Base-by-base conservation (phyloP, 768 basidiomycete species). In the Lentinula guzmanii region DNA sequence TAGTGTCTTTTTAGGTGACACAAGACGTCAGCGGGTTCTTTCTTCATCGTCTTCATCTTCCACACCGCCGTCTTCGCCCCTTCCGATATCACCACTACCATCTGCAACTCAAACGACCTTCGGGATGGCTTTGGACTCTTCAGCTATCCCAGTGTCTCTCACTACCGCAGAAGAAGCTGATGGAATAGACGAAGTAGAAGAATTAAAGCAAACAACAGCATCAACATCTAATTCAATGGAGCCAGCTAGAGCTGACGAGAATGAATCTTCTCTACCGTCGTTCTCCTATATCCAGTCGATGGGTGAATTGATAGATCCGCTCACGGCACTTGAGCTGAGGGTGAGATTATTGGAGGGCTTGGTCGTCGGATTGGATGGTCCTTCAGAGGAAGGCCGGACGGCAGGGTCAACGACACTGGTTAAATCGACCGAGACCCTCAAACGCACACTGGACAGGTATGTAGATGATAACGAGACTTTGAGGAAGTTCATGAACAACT, bases 271-370 rank as follows among this genome's bases (percentile, higher is more conserved):
- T 55, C 8, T 35, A 8, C 63, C 42, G 43, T 34, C 37, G 1
- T 43, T 39, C 2, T 51, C 39, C 39, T 33, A 37, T 13, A 55
- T 61, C 42, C 62, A 60, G n/a, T 63, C 43, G 16, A 1, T 46
- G 33, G 34, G 64, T 54, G 31, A 56, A 37, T 68, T 76, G 24
- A 86, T 93, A 50, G 83, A 88, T 37, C 87, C 92, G 4, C 72
- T 72, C 0, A 75, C 90, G 13, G 87, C 92, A 2, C 74, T 94
- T 10, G 87, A 93, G 66, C 75, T 94, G 21, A 82, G 92, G 1
- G 70, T 93, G 39, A 78, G 89, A 60, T 91, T 90, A 89, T 76
- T 94, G 1, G 92, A 93, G 69, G 89, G 90, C 16, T 75, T 94
- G 55, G 74, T 93, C 2, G 71, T 85, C 43, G 92, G 91, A 43